Percentiles rank a stretch among this genome's conserved stretches.
Evolutionary conservation across 352 stramenopile genomes (phyloP).

Genomic region (Pythium dissimile): DNA sequence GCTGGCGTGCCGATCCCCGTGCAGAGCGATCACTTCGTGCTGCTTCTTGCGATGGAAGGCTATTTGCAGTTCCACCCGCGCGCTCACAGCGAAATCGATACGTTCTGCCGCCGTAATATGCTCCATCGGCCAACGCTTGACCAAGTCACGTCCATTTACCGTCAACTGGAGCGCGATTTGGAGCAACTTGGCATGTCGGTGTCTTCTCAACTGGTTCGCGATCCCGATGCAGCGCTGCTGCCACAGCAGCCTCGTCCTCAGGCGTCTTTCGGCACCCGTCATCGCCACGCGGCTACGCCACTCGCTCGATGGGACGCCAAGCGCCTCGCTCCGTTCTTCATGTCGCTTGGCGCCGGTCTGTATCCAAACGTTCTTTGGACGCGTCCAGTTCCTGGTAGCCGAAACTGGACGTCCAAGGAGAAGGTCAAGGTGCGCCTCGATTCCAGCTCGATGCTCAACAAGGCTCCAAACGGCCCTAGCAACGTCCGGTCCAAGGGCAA

Average conservation of each 20-base stretch:
- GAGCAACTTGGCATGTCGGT: conserved; percentile 43
- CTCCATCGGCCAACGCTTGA: conserved; percentile 60
- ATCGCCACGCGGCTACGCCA: background rate
- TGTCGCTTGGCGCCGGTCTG: conserved; percentile 62
- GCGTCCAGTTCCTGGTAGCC: conserved; percentile 28
- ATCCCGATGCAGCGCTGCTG: too few species aligned
- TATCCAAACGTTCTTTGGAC: conserved; percentile 75
- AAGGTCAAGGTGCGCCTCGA: conserved; percentile 80
- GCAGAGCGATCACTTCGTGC: conserved; percentile 70
- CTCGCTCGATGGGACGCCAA: conserved; percentile 14
- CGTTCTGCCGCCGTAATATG: conserved; percentile 62
- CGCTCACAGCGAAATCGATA: conserved; percentile 33
- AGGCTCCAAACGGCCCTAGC: background rate
- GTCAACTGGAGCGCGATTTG: conserved; percentile 61
- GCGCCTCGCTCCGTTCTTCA: conserved; percentile 51
- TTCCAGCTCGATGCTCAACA: conserved; percentile 44
- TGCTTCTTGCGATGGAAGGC: conserved; percentile 62
- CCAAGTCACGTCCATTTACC: conserved; percentile 65
- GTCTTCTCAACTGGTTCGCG: conserved; percentile 37
- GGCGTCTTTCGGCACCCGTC: too few species aligned
- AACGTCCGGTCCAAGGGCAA: conserved; percentile 16
- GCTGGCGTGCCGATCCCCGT: conserved; percentile 33
- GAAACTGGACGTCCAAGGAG: conserved; percentile 77
- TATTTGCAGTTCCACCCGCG: conserved; percentile 43
- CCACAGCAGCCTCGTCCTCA: too few species aligned